These are phyloP conservation scores for Coniferiporia weirii DNA, from an alignment of 1,284 basidiomycete genomes.

Conservation along the genomic window DNA sequence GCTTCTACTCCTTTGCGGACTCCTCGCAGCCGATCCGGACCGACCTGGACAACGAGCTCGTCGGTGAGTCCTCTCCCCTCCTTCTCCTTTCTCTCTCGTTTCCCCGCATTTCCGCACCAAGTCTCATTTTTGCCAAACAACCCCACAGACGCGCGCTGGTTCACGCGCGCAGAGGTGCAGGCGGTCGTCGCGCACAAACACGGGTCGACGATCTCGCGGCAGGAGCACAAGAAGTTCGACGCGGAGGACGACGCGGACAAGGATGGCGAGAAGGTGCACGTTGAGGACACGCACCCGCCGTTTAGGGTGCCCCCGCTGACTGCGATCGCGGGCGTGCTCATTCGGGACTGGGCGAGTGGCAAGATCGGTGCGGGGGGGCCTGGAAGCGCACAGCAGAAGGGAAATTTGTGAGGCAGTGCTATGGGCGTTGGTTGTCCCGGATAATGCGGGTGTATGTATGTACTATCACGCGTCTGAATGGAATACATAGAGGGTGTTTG, in stretches of 20 bases:
- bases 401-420: not conserved
- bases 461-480: too few relatives aligned
- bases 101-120: not conserved
- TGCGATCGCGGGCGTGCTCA: constrained; percentile 68
- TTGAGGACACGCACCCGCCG: constrained; percentile 29
- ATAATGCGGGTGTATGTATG: too few relatives aligned
- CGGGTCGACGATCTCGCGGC: constrained; percentile 48
- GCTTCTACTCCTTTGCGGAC: constrained; percentile 79
- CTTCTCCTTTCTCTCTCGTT: too few relatives aligned
- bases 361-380: constrained; percentile 26
- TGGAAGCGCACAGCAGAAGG: constrained; percentile 22
- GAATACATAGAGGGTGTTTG: too few relatives aligned
- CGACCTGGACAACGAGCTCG: constrained; percentile 96
- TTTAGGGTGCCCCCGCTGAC: constrained; percentile 66
- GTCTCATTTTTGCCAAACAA: not conserved
- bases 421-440: too few relatives aligned
- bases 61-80: constrained; percentile 45
- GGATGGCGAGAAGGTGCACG: constrained; percentile 24
- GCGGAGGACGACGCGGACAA: constrained; percentile 30
- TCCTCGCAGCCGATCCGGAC: constrained; percentile 68
- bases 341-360: constrained; percentile 61
- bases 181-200: constrained; percentile 53
- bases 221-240: constrained; percentile 58
- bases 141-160: constrained; percentile 80
- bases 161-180: constrained; percentile 69